Evolutionary conservation across 371 early-diverging fungal species (phyloP).

Genomic region (Mucor indicus): DNA sequence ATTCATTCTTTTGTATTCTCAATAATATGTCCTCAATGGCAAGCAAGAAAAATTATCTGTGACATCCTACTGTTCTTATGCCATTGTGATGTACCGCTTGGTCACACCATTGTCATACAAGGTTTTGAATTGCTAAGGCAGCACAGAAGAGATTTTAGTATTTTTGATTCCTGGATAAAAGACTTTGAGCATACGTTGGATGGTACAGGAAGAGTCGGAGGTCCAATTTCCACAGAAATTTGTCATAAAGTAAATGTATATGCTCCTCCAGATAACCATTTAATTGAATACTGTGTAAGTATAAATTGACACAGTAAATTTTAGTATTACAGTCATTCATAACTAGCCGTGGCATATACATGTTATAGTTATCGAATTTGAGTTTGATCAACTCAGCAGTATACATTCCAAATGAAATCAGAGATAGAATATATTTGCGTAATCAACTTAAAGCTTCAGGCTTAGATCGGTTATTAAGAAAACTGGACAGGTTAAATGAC

Average conservation of each 20-base stretch:
- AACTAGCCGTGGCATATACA: no score
- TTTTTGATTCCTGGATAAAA: slow-evolving; percentile 75
- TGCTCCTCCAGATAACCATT: slow-evolving; percentile 59
- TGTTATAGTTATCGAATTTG: slow-evolving; percentile 60
- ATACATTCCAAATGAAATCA: slow-evolving; percentile 68
- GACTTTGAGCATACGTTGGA: slow-evolving; percentile 68
- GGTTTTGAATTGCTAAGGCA: slow-evolving; percentile 47
- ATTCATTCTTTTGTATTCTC: slow-evolving; percentile 69
- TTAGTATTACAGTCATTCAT: no score
- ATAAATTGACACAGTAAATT: neutral
- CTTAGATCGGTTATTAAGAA: slow-evolving; percentile 44
- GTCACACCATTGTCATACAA: slow-evolving; percentile 61
- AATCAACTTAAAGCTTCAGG: slow-evolving; percentile 69
- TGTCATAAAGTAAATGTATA: slow-evolving; percentile 47
- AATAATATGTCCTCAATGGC: slow-evolving; percentile 64
- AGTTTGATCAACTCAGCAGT: slow-evolving; percentile 75
- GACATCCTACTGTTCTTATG: slow-evolving; percentile 74
- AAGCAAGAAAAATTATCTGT: slow-evolving; percentile 65
- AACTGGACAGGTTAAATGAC: slow-evolving; percentile 61
- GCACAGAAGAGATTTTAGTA: slow-evolving; percentile 43
- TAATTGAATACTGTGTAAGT: slow-evolving; percentile 67
- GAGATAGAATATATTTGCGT: slow-evolving; percentile 65
- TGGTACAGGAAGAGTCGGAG: slow-evolving; percentile 61
- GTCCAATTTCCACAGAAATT: slow-evolving; percentile 65
- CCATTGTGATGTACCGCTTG: slow-evolving; percentile 68